Evolutionary conservation across 1,284 basidiomycete species (phyloP).

Genomic region (Spongispora temasekensis): DNA sequence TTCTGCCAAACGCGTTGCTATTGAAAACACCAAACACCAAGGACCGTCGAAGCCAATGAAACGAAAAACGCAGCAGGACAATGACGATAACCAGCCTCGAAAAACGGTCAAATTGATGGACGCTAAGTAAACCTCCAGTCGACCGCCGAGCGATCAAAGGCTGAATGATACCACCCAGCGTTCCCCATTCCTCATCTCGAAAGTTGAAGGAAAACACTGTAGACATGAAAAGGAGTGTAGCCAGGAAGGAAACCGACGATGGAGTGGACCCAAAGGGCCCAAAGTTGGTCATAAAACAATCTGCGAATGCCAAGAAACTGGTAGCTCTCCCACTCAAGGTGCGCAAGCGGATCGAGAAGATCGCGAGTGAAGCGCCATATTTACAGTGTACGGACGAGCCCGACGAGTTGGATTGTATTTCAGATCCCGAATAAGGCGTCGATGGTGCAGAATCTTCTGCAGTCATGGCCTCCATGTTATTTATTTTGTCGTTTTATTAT

Average conservation of each 20-base stretch:
- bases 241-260: constrained; percentile 3
- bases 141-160: not conserved
- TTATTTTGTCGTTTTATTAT: no score
- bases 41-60: constrained; percentile 15
- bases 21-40: constrained; percentile 1
- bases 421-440: no score
- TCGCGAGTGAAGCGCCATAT: constrained; percentile 19
- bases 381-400: constrained; percentile 25
- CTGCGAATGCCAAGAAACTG: constrained; percentile 8
- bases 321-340: constrained; percentile 32
- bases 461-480: no score
- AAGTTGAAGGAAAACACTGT: constrained; percentile 29
- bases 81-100: constrained; percentile 21
- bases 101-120: constrained; percentile 23
- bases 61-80: constrained; percentile 23
- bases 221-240: not conserved
- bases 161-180: constrained; percentile 3
- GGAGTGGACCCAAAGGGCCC: not conserved
- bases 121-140: constrained; percentile 15
- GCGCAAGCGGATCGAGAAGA: constrained; percentile 34
- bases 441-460: no score
- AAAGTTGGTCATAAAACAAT: constrained; percentile 5
- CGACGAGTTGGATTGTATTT: constrained; percentile 37
- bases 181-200: constrained; percentile 17
- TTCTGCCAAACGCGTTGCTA: not conserved